Evolutionary conservation across 129 eudicot species (phyloP), one percentile per base, ranked within the genome.

Genomic region (Pulicaria dysenterica): DNA sequence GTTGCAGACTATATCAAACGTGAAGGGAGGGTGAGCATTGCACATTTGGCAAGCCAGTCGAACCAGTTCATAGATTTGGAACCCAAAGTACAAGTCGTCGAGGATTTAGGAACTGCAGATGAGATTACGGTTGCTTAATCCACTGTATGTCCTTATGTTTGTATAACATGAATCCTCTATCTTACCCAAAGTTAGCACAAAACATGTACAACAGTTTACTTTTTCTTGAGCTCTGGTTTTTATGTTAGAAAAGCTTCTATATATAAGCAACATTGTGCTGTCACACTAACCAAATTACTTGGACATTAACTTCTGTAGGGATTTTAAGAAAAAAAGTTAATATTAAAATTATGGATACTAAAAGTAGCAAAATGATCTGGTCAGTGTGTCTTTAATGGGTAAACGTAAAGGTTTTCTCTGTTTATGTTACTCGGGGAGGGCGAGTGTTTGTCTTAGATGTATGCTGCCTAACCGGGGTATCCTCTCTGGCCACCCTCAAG

Each of bases 1-100:
- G 98, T 94, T 75, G 98, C 98, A 3, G 98, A 94, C 61, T 89
- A 94, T 57, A 90, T 94, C 16, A 85, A 79, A 80, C 96, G 98
- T 51, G 85, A 94, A 79, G 98, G 98, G 36, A 81, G 96, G 79
- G 98, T 94, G 48, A 88, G 91, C 83, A 94, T 94, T 66, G 84
- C 97, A 2, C 98, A 90, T 86, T 77, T 90, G 65, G 97, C 97
- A 63, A 94, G 96, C 89, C 83, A 94, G 73, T 94, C 98, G 19
- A 94, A 88, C 74, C 97, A 94, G 82, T 94, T 94, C 73, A 94
- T 94, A 63, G 98, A 94, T 71, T 81, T 94, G 89, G 98, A 94
- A 67, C 95, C 96, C n/a, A 94, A 94, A 79, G 9, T 43, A 34
- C 80, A 82, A 3, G 72, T 76, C 57, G 68, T 77, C 14, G 98